Percentiles rank a stretch among this genome's conserved stretches.
Conservation (phyloP, 805 yeast species). For the Kodamaea hsintzibuensis region DNA sequence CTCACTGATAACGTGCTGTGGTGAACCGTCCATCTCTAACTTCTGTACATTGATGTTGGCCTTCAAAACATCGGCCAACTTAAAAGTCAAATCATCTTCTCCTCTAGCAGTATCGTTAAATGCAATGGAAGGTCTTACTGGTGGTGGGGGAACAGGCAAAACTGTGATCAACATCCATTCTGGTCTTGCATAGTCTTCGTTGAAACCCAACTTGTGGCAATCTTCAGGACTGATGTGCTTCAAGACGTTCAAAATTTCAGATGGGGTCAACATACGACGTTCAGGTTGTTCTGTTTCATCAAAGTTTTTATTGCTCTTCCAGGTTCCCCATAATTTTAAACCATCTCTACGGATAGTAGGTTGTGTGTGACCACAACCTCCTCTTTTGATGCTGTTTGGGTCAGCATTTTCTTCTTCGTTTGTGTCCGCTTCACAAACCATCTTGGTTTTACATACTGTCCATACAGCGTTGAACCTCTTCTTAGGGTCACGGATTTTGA, state of each 20-base stretch:
- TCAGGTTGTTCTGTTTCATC: constrained; percentile 92
- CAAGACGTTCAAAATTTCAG: constrained; percentile 88
- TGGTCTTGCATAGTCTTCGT: constrained; percentile 95
- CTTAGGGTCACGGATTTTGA: constrained; percentile 88
- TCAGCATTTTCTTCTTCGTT: constrained; percentile 58
- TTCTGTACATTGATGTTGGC: constrained; percentile 98
- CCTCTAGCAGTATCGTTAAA: constrained; percentile 98
- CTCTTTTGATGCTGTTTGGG: constrained; percentile 62
- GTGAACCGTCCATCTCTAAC: constrained; percentile 97
- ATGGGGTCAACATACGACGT: constrained; percentile 81
- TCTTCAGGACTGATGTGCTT: constrained; percentile 88
- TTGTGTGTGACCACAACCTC: constrained; percentile 98
- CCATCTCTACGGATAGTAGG: constrained; percentile 97
- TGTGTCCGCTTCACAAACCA: constrained; percentile 90
- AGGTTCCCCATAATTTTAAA: constrained; percentile 93
- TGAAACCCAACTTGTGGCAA: constrained; percentile 79
- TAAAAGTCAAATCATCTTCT: constrained; percentile 98
- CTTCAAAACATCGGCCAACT: constrained; percentile 92
- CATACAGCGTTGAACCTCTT: constrained; percentile 96
- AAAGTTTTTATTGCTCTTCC: constrained; percentile 84
- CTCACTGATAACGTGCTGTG: constrained; percentile 96
- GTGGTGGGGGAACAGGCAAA: constrained; percentile 99
- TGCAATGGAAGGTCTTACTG: constrained; percentile 97
- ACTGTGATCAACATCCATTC: constrained; percentile 98
- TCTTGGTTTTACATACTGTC: constrained; percentile 86